These are phyloP conservation scores for Monilinia polystroma DNA, from an alignment of 2,329 filamentous ascomycete genomes.

Conservation along the genomic window DNA sequence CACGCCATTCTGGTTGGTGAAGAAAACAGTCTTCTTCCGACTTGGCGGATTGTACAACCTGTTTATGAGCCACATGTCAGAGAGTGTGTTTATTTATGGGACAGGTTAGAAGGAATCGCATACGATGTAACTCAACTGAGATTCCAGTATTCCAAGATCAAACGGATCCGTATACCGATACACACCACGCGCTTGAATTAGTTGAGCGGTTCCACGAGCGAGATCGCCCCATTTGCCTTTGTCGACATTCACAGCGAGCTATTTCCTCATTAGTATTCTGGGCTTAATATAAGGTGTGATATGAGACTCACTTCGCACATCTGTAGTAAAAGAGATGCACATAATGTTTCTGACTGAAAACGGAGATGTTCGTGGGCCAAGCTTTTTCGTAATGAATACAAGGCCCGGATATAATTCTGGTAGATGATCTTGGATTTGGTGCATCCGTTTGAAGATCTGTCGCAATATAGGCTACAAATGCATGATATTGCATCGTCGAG, in stretches of 20 bases:
- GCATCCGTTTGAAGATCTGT: constrained; percentile 9
- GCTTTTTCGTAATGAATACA: constrained; percentile 22
- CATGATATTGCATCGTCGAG: constrained; percentile 29
- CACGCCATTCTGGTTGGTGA: constrained; percentile 18
- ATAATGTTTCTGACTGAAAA: constrained; percentile 26
- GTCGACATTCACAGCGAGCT: constrained; percentile 27
- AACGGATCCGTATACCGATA: constrained; percentile 25
- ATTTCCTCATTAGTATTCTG: neutral
- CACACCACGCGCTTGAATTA: constrained; percentile 24
- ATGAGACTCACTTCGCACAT: constrained; percentile 26
- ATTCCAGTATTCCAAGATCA: constrained; percentile 29
- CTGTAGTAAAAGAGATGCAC: constrained; percentile 29
- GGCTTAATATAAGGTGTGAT: neutral
- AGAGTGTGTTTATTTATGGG: neutral
- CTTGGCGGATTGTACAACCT: constrained; percentile 17
- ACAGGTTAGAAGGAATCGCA: neutral
- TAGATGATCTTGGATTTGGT: constrained; percentile 14
- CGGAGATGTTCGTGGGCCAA: constrained; percentile 10
- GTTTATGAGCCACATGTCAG: neutral
- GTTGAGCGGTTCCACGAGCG: constrained; percentile 22
- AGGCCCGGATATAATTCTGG: constrained; percentile 25
- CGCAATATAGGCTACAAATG: constrained; percentile 25
- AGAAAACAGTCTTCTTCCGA: constrained; percentile 20
- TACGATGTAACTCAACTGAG: constrained; percentile 28
- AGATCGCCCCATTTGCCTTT: constrained; percentile 27